Percentiles rank a stretch among this genome's conserved stretches.
phyloP scores from a whole-genome alignment of 495 filamentous ascomycete species.

The Tuber brumale region DNA sequence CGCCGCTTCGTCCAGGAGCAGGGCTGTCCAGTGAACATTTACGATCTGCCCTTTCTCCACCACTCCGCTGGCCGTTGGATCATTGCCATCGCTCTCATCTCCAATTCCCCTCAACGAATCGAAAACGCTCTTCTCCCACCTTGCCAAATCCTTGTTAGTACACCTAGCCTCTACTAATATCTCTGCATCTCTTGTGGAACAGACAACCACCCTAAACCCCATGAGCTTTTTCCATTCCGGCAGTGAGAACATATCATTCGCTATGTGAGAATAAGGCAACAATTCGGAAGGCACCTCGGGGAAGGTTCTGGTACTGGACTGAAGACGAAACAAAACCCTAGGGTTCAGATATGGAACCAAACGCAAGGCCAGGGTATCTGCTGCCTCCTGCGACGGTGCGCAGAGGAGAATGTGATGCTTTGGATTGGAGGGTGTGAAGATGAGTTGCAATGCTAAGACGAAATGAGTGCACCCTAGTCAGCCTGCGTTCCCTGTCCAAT shows the following conservation, averaged over 20 bases:
- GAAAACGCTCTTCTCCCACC: constrained; percentile 40
- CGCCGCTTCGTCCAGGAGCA: constrained; percentile 55
- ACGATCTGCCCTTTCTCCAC: constrained; percentile 34
- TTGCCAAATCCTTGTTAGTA: constrained; percentile 47
- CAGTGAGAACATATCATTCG: constrained; percentile 47
- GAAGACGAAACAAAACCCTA: constrained; percentile 48
- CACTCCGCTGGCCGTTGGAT: constrained; percentile 17
- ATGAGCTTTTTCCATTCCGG: constrained; percentile 51
- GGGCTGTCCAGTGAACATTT: constrained; percentile 50
- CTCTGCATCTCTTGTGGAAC: constrained; percentile 49
- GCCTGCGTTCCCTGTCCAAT: constrained; percentile 27
- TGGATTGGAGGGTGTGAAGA: constrained; percentile 35
- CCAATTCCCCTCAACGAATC: constrained; percentile 36
- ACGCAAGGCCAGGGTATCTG: constrained; percentile 50
- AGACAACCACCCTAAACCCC: constrained; percentile 49
- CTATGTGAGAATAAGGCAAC: constrained; percentile 49
- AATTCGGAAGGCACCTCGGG: constrained; percentile 48
- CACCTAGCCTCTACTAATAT: constrained; percentile 49
- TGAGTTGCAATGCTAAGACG: constrained; percentile 37
- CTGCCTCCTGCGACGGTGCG: constrained; percentile 53
- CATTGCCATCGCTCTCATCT: constrained; percentile 30
- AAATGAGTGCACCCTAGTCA: constrained; percentile 29
- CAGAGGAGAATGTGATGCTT: constrained; percentile 50
- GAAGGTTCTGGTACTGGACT: constrained; percentile 47
- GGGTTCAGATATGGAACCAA: constrained; percentile 45